A percentile compares a stretch with the other conserved stretches of the same genome.
phyloP scores from a whole-genome alignment of 805 yeast genomes.

The Ogataea corticis region DNA sequence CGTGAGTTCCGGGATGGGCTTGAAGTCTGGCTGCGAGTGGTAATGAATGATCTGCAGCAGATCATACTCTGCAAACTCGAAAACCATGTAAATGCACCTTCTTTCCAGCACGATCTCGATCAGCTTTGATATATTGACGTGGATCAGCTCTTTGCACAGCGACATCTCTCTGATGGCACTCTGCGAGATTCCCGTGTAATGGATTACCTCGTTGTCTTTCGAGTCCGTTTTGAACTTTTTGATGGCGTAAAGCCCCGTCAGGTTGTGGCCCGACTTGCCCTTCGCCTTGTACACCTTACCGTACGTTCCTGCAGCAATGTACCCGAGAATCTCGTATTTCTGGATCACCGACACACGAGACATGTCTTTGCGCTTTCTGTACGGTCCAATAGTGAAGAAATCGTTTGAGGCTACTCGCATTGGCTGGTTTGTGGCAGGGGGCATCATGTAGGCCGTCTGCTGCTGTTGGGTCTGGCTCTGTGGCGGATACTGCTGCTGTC shows the following conservation, averaged over 20 bases:
- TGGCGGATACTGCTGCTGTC: conserved; percentile 27
- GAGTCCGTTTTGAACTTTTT: conserved; percentile 94
- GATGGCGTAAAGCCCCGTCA: conserved; percentile 65
- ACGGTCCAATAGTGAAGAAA: conserved; percentile 57
- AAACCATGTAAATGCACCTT: conserved; percentile 90
- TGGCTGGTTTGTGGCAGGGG: conserved; percentile 33
- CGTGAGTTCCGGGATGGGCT: conserved; percentile 74
- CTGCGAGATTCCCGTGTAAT: conserved; percentile 94
- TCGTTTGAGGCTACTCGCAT: conserved; percentile 54
- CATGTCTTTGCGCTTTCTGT: conserved; percentile 63
- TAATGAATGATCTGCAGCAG: conserved; percentile 89
- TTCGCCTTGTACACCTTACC: conserved; percentile 93
- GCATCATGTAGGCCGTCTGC: conserved; percentile 20
- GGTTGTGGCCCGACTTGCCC: conserved; percentile 35
- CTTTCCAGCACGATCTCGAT: conserved; percentile 84
- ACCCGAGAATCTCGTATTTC: conserved; percentile 85
- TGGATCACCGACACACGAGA: conserved; percentile 73
- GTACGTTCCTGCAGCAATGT: conserved; percentile 98
- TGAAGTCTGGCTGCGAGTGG: conserved; percentile 86
- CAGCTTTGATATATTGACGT: conserved; percentile 76
- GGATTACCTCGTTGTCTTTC: conserved; percentile 78
- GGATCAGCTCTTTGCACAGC: conserved; percentile 80
- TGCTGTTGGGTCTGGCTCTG: conserved; percentile 15
- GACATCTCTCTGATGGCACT: conserved; percentile 97
- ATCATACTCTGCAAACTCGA: conserved; percentile 96